phyloP scores from a whole-genome alignment of 2,329 filamentous ascomycete genomes.

The Colletotrichum tropicale region DNA sequence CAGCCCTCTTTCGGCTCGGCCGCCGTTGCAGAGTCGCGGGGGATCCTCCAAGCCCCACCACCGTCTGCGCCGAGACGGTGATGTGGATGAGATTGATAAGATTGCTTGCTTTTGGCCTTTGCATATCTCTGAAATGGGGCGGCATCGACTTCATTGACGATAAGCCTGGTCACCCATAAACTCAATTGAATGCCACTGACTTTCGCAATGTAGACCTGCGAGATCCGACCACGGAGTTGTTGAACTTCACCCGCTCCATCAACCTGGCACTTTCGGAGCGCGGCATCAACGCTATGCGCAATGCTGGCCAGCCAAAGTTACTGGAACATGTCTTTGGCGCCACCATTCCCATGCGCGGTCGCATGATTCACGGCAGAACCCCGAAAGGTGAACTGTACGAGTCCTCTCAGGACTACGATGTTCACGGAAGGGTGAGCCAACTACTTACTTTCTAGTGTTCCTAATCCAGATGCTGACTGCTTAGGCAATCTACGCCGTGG shows the following conservation, averaged over 20 bases:
- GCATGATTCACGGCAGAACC: constrained; percentile 87
- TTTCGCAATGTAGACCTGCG: constrained; percentile 72
- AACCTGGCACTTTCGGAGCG: constrained; percentile 94
- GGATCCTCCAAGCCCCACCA: constrained; percentile 7
- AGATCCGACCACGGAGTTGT: constrained; percentile 78
- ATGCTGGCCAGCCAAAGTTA: constrained; percentile 69
- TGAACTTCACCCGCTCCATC: constrained; percentile 99
- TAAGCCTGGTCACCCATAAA: neutral
- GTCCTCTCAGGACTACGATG: constrained; percentile 86
- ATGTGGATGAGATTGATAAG: constrained; percentile 2
- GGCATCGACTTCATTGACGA: neutral
- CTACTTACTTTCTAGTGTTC: neutral
- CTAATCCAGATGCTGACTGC: neutral
- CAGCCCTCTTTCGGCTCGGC: neutral
- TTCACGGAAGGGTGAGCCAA: constrained; percentile 74
- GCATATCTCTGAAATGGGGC: neutral
- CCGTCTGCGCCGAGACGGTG: neutral
- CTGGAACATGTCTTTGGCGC: constrained; percentile 75
- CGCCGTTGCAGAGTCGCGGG: neutral
- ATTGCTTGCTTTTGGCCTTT: neutral
- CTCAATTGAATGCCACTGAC: neutral
- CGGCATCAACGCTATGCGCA: constrained; percentile 85
- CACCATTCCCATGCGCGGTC: constrained; percentile 91
- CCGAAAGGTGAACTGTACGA: constrained; percentile 72
- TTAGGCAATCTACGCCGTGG: constrained; percentile 84